A percentile compares a stretch with the other conserved stretches of the same genome.
These are phyloP conservation scores for Boletus rubroflammeus DNA, from an alignment of 768 basidiomycete genomes.

Conservation along the genomic window DNA sequence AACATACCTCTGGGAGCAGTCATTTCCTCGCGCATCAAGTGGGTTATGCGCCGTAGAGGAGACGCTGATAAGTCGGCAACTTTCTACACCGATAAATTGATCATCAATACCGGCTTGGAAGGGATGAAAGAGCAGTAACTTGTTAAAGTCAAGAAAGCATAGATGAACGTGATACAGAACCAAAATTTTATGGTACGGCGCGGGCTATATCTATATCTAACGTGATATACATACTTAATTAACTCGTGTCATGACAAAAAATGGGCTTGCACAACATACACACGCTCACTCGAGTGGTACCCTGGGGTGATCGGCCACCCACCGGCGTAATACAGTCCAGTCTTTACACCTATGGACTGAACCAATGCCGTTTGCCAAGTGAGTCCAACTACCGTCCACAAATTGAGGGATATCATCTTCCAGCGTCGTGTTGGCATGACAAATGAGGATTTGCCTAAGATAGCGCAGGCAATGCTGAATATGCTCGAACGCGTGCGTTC, in stretches of 20 bases:
- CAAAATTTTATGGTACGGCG: too few species aligned
- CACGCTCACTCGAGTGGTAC: slow-evolving; percentile 16
- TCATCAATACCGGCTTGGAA: slow-evolving; percentile 22
- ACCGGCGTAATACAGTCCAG: slow-evolving; percentile 31
- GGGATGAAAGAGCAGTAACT: slow-evolving; percentile 6
- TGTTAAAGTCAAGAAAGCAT: too few species aligned
- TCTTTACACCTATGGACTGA: slow-evolving; percentile 33
- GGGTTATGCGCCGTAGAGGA: slow-evolving; percentile 14
- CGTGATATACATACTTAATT: too few species aligned
- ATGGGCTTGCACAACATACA: not conserved
- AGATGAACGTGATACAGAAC: too few species aligned
- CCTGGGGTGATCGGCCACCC: slow-evolving; percentile 30
- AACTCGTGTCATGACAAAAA: too few species aligned
- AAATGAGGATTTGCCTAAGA: slow-evolving; percentile 35
- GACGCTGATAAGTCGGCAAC: slow-evolving; percentile 15
- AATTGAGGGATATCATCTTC: slow-evolving; percentile 32
- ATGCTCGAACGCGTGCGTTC: slow-evolving; percentile 27
- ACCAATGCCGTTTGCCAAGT: slow-evolving; percentile 29
- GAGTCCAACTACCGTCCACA: slow-evolving; percentile 21
- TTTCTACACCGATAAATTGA: slow-evolving; percentile 19
- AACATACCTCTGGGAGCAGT: slow-evolving; percentile 14
- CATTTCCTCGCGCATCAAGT: slow-evolving; percentile 24
- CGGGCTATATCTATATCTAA: too few species aligned
- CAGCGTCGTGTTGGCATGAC: slow-evolving; percentile 38
- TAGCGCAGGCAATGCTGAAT: slow-evolving; percentile 39